Evolutionary conservation across 129 eudicot species (phyloP), one percentile per base, ranked within the genome.

Genomic region (Centrapalus pauciflorus): DNA sequence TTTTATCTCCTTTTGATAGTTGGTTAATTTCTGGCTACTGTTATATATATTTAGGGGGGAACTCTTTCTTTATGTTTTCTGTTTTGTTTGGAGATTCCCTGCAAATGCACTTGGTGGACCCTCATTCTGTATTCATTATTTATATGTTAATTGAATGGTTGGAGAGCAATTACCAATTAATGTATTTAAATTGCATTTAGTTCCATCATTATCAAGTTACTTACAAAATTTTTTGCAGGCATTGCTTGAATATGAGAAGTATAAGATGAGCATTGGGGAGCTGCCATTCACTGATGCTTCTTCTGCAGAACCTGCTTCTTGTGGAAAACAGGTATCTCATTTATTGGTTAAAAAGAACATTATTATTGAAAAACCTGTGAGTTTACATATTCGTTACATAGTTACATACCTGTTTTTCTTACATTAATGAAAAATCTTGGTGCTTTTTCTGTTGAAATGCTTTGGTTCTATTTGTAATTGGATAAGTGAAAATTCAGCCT

Each of bases 161-260:
- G 3, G 34, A 58, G 40, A 24, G 12, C 55, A 76, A 32, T 24
- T 25, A 55, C 11, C 20, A 27, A 24, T 64, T 37, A 28, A 52
- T 30, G 41, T 5, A 23, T 54, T n/a, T 41, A 64, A 30, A 13
- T 10, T 66, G 27, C 59, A 26, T 74, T 45, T 72, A 45, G 20
- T 25, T 66, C 24, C 23, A 68, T 52, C 51, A 29, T 37, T 67
- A 34, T 63, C 52, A 55, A 60, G 63, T 70, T 52, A 40, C 75
- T 71, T 38, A 68, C 72, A 59, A 13, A 40, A 23, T 9, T 32
- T 73, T 67, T 73, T 77, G 79, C 78, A 91, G 98, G 84, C 98
- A 9, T 76, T 91, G 62, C 82, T 87, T 67, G 98, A 91, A 40
- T 91, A 91, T 73, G 98, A 91, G 72, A 85, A 82, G 72, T 74